phyloP scores from a whole-genome alignment of 1,139 yeast species.

The Lodderomyces orthopsilosis region DNA sequence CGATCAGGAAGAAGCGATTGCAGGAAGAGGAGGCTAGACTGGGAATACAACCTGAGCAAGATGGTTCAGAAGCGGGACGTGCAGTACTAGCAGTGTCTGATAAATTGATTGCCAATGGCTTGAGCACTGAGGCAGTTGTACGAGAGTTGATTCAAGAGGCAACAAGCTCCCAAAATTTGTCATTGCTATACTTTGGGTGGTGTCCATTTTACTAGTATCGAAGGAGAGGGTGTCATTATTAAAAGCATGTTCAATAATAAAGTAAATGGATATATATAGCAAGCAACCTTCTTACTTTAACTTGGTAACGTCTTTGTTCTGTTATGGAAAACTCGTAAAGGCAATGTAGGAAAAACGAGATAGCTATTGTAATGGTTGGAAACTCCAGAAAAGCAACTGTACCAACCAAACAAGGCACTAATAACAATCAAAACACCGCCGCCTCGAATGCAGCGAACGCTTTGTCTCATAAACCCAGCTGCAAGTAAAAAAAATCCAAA shows the following conservation, averaged over 20 bases:
- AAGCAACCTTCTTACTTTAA: not conserved
- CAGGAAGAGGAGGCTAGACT: constrained; percentile 39
- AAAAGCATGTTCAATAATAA: not conserved
- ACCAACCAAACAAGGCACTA: constrained; percentile 42
- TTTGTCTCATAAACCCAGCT: constrained; percentile 38
- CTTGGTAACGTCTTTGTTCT: not conserved
- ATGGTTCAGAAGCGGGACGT: constrained; percentile 73
- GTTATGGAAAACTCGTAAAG: not conserved
- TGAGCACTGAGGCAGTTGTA: constrained; percentile 82
- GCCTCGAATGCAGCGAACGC: constrained; percentile 30
- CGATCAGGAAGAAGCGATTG: constrained; percentile 55
- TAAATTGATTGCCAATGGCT: constrained; percentile 62
- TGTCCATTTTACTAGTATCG: constrained; percentile 45
- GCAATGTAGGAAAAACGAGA: constrained; percentile 15
- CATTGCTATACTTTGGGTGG: constrained; percentile 85
- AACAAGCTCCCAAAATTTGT: constrained; percentile 60
- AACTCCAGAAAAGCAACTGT: constrained; percentile 36
- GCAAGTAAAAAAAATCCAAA: constrained; percentile 43
- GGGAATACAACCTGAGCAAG: constrained; percentile 37
- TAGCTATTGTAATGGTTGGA: constrained; percentile 31
- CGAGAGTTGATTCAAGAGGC: constrained; percentile 81
- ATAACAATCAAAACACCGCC: constrained; percentile 46
- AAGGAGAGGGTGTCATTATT: not conserved
- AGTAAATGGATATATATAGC: not conserved
- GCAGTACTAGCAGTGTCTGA: constrained; percentile 73